A percentile compares a stretch with the other conserved stretches of the same genome.
These are phyloP conservation scores for Pyrus hybrid DNA, from an alignment of 331 rosid species.

Conservation along the genomic window DNA sequence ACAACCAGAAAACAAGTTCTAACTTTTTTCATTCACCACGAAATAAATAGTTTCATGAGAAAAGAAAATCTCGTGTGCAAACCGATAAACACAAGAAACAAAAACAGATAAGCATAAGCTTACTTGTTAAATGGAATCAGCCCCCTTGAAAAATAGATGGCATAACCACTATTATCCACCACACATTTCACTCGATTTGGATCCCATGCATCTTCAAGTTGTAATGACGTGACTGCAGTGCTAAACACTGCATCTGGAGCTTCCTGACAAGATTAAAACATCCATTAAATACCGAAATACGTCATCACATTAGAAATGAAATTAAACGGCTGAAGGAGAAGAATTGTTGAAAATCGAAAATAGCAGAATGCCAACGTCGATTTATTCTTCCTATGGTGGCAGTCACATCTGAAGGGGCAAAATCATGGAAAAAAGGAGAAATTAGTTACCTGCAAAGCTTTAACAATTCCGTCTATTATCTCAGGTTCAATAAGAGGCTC, in stretches of 20 bases:
- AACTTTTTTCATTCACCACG: neutral
- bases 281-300: no score
- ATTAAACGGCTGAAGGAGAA: neutral
- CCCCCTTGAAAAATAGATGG: slow-evolving; percentile 92
- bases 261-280: slow-evolving; percentile 31
- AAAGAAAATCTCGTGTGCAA: neutral
- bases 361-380: neutral
- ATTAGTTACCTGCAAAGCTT: slow-evolving; percentile 72
- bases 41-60: neutral
- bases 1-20: neutral
- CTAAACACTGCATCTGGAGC: slow-evolving; percentile 98
- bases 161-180: slow-evolving; percentile 66
- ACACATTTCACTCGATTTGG: slow-evolving; percentile 93
- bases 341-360: neutral
- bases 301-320: neutral
- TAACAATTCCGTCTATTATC: slow-evolving; percentile 80
- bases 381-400: neutral
- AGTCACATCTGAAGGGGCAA: neutral
- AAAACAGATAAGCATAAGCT: slow-evolving; percentile 9
- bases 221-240: slow-evolving; percentile 86
- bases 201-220: slow-evolving; percentile 78
- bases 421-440: neutral
- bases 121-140: slow-evolving; percentile 92
- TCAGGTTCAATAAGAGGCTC: slow-evolving; percentile 96
- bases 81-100: neutral